A percentile compares a stretch with the other conserved stretches of the same genome.
These are phyloP conservation scores for Lasiosphaeria miniovina DNA, from an alignment of 495 filamentous ascomycete species.

Conservation along the genomic window DNA sequence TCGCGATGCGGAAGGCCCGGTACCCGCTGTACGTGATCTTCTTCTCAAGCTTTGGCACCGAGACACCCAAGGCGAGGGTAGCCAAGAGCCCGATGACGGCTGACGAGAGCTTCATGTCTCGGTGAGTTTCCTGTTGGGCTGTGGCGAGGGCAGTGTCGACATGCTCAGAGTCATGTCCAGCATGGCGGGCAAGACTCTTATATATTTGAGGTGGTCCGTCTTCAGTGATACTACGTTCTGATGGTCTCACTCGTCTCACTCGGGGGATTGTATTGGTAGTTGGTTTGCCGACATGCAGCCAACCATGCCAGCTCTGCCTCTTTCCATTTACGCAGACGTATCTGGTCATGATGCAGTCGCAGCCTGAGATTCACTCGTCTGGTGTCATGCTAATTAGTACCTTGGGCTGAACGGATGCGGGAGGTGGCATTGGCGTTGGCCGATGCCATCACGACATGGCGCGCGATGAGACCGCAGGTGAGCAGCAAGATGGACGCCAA, in stretches of 20 bases:
- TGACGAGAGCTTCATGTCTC: not conserved
- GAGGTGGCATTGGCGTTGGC: not conserved
- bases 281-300: too few species aligned
- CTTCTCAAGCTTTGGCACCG: slow-evolving; percentile 15
- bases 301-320: not conserved
- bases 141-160: not conserved
- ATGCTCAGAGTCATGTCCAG: not conserved
- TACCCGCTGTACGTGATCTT: slow-evolving; percentile 32
- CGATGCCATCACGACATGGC: slow-evolving; percentile 7
- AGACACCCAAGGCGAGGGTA: slow-evolving; percentile 17
- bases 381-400: not conserved
- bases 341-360: not conserved
- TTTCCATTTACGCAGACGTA: not conserved
- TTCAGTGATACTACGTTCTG: too few species aligned
- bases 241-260: not conserved
- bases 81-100: slow-evolving; percentile 8
- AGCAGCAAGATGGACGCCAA: slow-evolving; percentile 1
- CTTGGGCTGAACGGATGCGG: not conserved
- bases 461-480: not conserved
- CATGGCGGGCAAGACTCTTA: too few species aligned
- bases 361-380: not conserved
- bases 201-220: too few species aligned
- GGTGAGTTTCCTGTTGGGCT: not conserved
- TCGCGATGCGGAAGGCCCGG: slow-evolving; percentile 30
- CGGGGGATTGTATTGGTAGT: not conserved